Percentiles rank a stretch among this genome's conserved stretches.
Evolutionary conservation across 2,329 filamentous ascomycete genomes (phyloP).

Genomic region (Claviceps spartinae): DNA sequence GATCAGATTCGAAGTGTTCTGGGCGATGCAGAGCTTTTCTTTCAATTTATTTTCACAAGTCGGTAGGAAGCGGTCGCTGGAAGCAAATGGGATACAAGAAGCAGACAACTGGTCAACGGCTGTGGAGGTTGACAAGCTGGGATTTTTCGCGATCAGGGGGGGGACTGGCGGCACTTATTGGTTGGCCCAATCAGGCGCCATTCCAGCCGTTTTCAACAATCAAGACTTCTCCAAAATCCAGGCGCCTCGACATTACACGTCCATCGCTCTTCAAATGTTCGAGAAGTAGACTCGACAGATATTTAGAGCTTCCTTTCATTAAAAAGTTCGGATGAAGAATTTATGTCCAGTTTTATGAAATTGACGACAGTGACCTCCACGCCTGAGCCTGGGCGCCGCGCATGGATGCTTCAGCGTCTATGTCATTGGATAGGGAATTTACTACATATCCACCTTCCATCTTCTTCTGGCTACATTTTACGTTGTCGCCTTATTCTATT

Average conservation of each 20-base stretch:
- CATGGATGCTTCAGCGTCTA: background rate
- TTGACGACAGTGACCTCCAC: too few species aligned
- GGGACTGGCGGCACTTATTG: constrained; percentile 7
- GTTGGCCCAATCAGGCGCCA: constrained; percentile 20
- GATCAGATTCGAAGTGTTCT: background rate
- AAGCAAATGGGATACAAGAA: background rate
- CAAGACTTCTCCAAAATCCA: background rate
- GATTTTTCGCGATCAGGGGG: constrained; percentile 6
- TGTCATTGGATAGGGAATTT: background rate
- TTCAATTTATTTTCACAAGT: background rate
- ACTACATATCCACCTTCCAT: too few species aligned
- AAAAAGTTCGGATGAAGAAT: background rate
- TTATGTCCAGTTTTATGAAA: background rate
- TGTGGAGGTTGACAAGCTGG: constrained; percentile 6
- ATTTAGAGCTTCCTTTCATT: background rate
- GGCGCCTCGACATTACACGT: background rate
- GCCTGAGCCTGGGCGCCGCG: background rate
- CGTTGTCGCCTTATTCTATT: background rate
- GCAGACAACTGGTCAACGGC: background rate
- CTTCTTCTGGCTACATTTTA: too few species aligned
- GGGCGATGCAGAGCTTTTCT: background rate
- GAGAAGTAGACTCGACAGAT: background rate
- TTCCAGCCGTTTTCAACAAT: background rate
- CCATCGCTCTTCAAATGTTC: background rate
- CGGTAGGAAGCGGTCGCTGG: background rate